phyloP scores from a whole-genome alignment of 306 rosid species.

The Glycine latifolia region DNA sequence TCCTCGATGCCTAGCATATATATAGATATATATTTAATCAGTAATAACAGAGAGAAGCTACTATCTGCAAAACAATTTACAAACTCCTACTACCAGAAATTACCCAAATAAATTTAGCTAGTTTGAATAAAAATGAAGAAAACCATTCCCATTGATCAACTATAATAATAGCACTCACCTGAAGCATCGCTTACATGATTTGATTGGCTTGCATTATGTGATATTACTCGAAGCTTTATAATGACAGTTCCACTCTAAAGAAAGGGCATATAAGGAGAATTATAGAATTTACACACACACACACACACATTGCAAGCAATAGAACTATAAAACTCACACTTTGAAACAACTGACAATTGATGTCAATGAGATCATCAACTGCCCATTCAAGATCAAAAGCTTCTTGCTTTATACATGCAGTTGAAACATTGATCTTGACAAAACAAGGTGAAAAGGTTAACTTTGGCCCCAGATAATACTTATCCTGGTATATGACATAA shows the following conservation, averaged over 20 bases:
- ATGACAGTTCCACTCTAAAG: constrained; percentile 67
- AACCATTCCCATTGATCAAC: neutral
- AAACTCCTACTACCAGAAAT: constrained; percentile 33
- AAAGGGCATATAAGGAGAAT: constrained; percentile 45
- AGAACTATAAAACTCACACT: constrained; percentile 65
- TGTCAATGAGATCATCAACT: constrained; percentile 66
- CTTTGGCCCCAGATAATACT: constrained; percentile 62
- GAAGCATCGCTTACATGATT: constrained; percentile 53
- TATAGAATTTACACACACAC: neutral
- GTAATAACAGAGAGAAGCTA: constrained; percentile 31
- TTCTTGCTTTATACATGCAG: constrained; percentile 54
- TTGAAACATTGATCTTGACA: constrained; percentile 69
- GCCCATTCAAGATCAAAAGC: constrained; percentile 73
- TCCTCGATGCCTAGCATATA: constrained; percentile 73
- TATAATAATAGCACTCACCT: constrained; percentile 62
- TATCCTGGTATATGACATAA: constrained; percentile 74
- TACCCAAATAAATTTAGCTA: constrained; percentile 11
- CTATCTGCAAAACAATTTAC: constrained; percentile 32
- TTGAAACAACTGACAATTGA: constrained; percentile 65
- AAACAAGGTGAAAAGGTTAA: constrained; percentile 68
- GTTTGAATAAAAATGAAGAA: constrained; percentile 36
- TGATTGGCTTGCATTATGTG: constrained; percentile 57
- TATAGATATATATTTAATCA: constrained; percentile 44
- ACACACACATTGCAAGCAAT: constrained; percentile 8
- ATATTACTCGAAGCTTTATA: constrained; percentile 69